A percentile compares a stretch with the other conserved stretches of the same genome.
These are phyloP conservation scores for Phylloboletellus chloephorus DNA, from an alignment of 1,284 basidiomycete species.

Conservation along the genomic window DNA sequence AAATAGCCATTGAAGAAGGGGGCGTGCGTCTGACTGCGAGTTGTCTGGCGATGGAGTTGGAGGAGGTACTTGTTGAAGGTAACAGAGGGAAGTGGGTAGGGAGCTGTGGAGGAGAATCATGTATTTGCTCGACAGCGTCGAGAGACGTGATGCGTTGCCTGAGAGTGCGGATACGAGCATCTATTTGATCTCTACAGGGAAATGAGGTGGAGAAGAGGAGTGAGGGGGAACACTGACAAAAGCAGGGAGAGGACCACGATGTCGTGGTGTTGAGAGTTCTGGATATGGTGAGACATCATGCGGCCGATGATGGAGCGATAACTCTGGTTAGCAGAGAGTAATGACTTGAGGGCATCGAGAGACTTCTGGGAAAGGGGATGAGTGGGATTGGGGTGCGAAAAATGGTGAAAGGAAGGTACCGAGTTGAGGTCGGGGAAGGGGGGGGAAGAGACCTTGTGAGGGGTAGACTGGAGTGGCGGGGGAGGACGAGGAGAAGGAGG, in stretches of 20 bases:
- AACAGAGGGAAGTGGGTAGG: conserved; percentile 7
- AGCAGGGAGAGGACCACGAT: conserved; percentile 20
- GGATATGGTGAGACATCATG: conserved; percentile 20
- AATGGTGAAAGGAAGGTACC: conserved; percentile 3
- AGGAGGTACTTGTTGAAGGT: neutral
- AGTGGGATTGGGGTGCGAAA: neutral
- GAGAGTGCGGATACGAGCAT: conserved; percentile 25
- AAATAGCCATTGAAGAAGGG: conserved; percentile 15
- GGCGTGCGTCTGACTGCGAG: conserved; percentile 9
- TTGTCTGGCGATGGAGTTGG: neutral
- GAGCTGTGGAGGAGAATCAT: neutral
- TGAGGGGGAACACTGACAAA: conserved; percentile 15
- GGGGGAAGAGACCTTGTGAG: conserved; percentile 1
- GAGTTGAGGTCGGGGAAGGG: conserved; percentile 16
- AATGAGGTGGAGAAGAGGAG: neutral
- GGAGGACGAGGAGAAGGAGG: conserved; percentile 5
- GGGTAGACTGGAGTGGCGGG: conserved; percentile 2
- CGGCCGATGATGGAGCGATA: conserved; percentile 13
- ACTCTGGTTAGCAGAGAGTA: conserved; percentile 15
- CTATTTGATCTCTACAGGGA: conserved; percentile 22
- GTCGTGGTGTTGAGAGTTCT: conserved; percentile 13
- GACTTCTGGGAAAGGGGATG: conserved; percentile 24
- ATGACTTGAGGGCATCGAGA: conserved; percentile 12
- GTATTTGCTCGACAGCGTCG: conserved; percentile 3
- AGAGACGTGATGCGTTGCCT: conserved; percentile 16